These are phyloP conservation scores for Botrytis pseudocinerea DNA, from an alignment of 2,329 filamentous ascomycete species.

Conservation along the genomic window DNA sequence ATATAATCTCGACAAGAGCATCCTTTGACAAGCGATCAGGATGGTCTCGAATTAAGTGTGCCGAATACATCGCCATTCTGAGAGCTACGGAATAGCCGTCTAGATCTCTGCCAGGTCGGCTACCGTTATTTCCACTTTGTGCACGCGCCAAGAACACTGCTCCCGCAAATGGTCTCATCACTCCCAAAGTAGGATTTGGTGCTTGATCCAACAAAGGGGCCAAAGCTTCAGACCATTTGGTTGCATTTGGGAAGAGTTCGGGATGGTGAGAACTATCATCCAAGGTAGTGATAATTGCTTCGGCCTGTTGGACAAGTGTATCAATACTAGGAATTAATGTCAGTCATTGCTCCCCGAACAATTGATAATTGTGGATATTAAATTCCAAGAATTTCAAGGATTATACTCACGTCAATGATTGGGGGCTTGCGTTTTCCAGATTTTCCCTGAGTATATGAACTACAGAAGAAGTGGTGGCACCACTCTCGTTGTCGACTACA, in stretches of 20 bases:
- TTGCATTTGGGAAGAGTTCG: conserved; percentile 62
- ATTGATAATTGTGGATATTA: neutral
- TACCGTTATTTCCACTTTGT: conserved; percentile 32
- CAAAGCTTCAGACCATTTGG: conserved; percentile 67
- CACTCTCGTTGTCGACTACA: conserved; percentile 43
- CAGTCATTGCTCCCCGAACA: neutral
- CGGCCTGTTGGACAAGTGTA: conserved; percentile 54
- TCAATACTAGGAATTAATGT: conserved; percentile 47
- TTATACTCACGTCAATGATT: conserved; percentile 52
- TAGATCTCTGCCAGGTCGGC: conserved; percentile 54
- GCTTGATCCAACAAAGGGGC: conserved; percentile 52
- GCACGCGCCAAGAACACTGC: conserved; percentile 62
- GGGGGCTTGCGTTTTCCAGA: conserved; percentile 50
- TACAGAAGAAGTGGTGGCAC: conserved; percentile 43
- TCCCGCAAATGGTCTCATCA: conserved; percentile 73
- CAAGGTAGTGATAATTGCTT: conserved; percentile 44
- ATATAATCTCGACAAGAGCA: conserved; percentile 52
- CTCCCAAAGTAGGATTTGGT: conserved; percentile 65
- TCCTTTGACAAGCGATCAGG: conserved; percentile 45
- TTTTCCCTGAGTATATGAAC: conserved; percentile 56
- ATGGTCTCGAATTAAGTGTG: conserved; percentile 54
- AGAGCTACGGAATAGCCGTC: conserved; percentile 71
- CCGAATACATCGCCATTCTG: conserved; percentile 72
- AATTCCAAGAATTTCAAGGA: neutral
- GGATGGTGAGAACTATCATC: conserved; percentile 38